These are phyloP conservation scores for Fusarium nanum DNA, from an alignment of 2,329 filamentous ascomycete species.

Conservation along the genomic window DNA sequence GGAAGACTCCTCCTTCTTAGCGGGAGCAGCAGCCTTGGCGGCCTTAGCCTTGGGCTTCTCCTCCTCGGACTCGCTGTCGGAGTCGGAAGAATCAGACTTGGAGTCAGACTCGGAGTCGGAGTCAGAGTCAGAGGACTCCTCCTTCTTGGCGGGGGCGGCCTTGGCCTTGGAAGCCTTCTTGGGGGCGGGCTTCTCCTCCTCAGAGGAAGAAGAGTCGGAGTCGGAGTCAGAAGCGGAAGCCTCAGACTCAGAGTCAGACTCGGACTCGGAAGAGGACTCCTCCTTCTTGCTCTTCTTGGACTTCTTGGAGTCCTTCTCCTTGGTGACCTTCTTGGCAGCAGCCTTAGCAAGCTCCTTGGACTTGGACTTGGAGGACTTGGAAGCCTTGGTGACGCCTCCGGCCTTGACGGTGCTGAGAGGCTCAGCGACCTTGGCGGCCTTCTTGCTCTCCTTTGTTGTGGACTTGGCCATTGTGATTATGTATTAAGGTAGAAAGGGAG, in stretches of 20 bases:
- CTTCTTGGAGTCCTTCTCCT: slow-evolving; percentile 63
- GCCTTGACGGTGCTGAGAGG: slow-evolving; percentile 69
- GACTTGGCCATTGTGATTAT: slow-evolving; percentile 71
- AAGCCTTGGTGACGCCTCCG: slow-evolving; percentile 74
- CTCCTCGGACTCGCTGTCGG: slow-evolving; percentile 51
- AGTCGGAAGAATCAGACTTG: slow-evolving; percentile 50
- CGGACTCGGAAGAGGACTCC: slow-evolving; percentile 56
- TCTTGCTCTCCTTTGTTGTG: slow-evolving; percentile 68
- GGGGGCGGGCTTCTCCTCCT: slow-evolving; percentile 54
- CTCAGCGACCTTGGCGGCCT: slow-evolving; percentile 65
- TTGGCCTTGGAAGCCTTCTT: slow-evolving; percentile 54
- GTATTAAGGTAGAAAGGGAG: slow-evolving; percentile 31
- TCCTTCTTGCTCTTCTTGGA: slow-evolving; percentile 64
- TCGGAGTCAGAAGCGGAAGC: slow-evolving; percentile 53
- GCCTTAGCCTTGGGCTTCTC: slow-evolving; percentile 51
- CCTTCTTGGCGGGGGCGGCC: slow-evolving; percentile 48
- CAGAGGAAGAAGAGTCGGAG: slow-evolving; percentile 49
- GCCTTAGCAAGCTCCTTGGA: slow-evolving; percentile 75
- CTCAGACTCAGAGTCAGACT: slow-evolving; percentile 56
- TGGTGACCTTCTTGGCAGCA: slow-evolving; percentile 62
- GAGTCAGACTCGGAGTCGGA: slow-evolving; percentile 50
- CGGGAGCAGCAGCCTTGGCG: slow-evolving; percentile 40
- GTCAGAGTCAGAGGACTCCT: slow-evolving; percentile 47
- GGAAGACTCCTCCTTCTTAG: slow-evolving; percentile 44
- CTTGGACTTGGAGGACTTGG: slow-evolving; percentile 72